These are phyloP conservation scores for Colletotrichum sp. DNA, from an alignment of 2,329 filamentous ascomycete species.

Conservation along the genomic window DNA sequence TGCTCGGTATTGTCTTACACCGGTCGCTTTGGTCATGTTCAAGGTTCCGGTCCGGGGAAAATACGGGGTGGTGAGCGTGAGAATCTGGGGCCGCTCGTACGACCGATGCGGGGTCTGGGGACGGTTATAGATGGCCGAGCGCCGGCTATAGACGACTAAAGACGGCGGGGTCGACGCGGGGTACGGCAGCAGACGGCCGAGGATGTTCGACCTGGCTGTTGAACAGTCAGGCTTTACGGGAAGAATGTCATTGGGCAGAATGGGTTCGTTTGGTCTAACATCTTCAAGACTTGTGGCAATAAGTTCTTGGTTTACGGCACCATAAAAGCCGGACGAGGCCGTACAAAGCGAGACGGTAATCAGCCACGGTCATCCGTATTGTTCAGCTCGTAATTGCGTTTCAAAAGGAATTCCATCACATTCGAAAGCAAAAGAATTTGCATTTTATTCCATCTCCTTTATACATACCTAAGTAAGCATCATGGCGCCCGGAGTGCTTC, in stretches of 20 bases:
- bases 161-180: not conserved
- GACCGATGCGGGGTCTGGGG: not conserved
- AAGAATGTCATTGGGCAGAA: not conserved
- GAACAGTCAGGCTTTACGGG: not conserved
- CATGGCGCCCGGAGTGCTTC: not conserved
- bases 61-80: not conserved
- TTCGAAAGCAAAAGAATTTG: not conserved
- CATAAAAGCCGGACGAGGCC: not conserved
- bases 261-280: not conserved
- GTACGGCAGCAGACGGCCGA: not conserved
- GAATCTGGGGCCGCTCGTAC: not conserved
- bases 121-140: not conserved
- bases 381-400: not conserved
- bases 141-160: not conserved
- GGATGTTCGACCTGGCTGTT: not conserved
- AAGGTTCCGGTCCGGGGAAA: not conserved
- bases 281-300: not conserved
- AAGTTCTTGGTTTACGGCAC: not conserved
- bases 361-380: not conserved
- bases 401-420: not conserved
- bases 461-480: not conserved
- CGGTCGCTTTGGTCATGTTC: constrained; percentile 12
- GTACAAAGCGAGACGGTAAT: not conserved
- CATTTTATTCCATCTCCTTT: not conserved
- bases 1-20: constrained; percentile 13